A percentile compares a stretch with the other conserved stretches of the same genome.
These are phyloP conservation scores for Aspergillus sojae DNA, from an alignment of 2,329 filamentous ascomycete species.

Conservation along the genomic window DNA sequence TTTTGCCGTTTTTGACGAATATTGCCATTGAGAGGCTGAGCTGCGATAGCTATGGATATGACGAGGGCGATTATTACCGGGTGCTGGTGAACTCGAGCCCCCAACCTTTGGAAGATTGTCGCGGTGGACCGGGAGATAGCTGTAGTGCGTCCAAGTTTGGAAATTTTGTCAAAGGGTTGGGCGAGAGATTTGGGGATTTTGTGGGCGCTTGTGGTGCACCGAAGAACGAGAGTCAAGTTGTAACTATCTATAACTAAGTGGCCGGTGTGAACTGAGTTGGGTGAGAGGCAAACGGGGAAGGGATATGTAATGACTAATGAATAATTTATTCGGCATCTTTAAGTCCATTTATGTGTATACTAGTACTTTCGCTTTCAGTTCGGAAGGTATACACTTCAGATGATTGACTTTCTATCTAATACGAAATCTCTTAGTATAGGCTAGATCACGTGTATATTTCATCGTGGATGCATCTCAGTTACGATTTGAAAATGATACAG, in stretches of 20 bases:
- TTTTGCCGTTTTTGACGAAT: slow-evolving; percentile 68
- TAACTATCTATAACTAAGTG: neutral
- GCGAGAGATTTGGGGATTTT: slow-evolving; percentile 26
- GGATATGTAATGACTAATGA: no score
- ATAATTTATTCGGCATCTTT: no score
- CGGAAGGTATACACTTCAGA: no score
- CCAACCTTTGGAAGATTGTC: slow-evolving; percentile 52
- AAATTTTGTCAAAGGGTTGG: slow-evolving; percentile 47
- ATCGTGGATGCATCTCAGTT: no score
- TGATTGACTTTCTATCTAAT: no score
- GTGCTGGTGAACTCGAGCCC: slow-evolving; percentile 56
- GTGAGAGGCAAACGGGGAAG: no score
- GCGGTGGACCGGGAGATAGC: slow-evolving; percentile 54
- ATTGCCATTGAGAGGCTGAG: slow-evolving; percentile 67
- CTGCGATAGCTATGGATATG: slow-evolving; percentile 61
- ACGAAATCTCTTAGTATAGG: no score
- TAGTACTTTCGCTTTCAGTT: no score
- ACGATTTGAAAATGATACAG: no score
- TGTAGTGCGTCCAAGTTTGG: slow-evolving; percentile 50
- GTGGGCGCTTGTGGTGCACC: slow-evolving; percentile 8
- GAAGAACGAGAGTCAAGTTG: neutral
- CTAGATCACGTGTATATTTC: no score
- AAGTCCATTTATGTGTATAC: no score
- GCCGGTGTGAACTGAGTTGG: neutral
- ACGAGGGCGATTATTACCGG: slow-evolving; percentile 56